A percentile compares a stretch with the other conserved stretches of the same genome.
phyloP scores from a whole-genome alignment of 1,139 yeast species.

The Scheffersomyces parashehatae region DNA sequence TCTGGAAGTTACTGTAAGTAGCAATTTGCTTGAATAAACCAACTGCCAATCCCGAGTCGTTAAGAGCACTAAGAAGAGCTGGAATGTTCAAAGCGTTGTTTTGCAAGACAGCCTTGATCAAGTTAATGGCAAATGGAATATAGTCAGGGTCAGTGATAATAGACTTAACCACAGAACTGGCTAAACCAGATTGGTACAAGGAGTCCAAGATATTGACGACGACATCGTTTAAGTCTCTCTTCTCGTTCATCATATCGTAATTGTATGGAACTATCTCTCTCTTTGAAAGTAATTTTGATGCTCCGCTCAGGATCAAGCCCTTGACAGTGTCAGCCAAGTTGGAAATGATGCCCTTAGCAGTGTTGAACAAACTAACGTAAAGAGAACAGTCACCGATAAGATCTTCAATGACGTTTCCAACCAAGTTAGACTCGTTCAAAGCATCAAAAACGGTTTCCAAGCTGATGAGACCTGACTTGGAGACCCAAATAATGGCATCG shows the following conservation, averaged over 20 bases:
- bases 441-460: slow-evolving; percentile 37
- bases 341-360: slow-evolving; percentile 30
- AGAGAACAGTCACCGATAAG: slow-evolving; percentile 44
- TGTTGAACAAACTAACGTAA: slow-evolving; percentile 37
- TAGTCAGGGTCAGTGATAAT: slow-evolving; percentile 41
- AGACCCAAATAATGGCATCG: slow-evolving; percentile 30
- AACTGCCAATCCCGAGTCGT: slow-evolving; percentile 37
- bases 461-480: slow-evolving; percentile 34
- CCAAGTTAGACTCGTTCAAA: slow-evolving; percentile 41
- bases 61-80: slow-evolving; percentile 33
- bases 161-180: slow-evolving; percentile 41
- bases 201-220: slow-evolving; percentile 43
- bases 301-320: slow-evolving; percentile 22
- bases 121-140: slow-evolving; percentile 38
- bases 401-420: slow-evolving; percentile 36
- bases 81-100: slow-evolving; percentile 31
- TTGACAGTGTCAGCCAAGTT: slow-evolving; percentile 33
- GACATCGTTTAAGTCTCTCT: slow-evolving; percentile 31
- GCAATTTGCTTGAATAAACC: slow-evolving; percentile 38
- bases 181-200: slow-evolving; percentile 44
- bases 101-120: slow-evolving; percentile 31
- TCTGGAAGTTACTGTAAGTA: slow-evolving; percentile 33
- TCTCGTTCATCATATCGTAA: slow-evolving; percentile 3
- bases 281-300: slow-evolving; percentile 13
- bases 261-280: slow-evolving; percentile 14